These are phyloP conservation scores for Lagerstroemia speciosa DNA, from an alignment of 345 rosid species.

Conservation along the genomic window DNA sequence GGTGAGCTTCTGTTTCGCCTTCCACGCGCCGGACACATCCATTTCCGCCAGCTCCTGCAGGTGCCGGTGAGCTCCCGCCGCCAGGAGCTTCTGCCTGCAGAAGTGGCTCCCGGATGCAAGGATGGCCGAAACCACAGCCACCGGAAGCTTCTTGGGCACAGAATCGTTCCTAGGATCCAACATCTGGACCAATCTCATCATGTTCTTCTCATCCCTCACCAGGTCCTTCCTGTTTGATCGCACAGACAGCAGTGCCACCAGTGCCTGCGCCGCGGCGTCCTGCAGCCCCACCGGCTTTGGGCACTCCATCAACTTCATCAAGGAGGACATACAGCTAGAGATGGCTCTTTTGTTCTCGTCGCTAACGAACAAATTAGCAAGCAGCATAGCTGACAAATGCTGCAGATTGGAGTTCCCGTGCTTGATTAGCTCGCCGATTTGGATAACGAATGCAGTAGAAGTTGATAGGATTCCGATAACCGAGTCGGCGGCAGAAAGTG, in stretches of 20 bases:
- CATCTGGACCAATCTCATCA: slow-evolving; percentile 60
- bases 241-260: slow-evolving; percentile 42
- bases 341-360: slow-evolving; percentile 74
- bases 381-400: slow-evolving; percentile 44
- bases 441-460: slow-evolving; percentile 46
- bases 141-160: slow-evolving; percentile 49
- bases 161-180: slow-evolving; percentile 53
- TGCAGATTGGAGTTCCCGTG: slow-evolving; percentile 42
- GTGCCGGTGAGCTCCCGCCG: slow-evolving; percentile 51
- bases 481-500: slow-evolving; percentile 30
- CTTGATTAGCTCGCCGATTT: slow-evolving; percentile 48
- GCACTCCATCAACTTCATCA: slow-evolving; percentile 53
- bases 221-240: slow-evolving; percentile 57
- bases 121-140: slow-evolving; percentile 42
- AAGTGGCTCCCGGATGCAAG: slow-evolving; percentile 37
- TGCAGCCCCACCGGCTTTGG: slow-evolving; percentile 73
- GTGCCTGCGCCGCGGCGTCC: slow-evolving; percentile 49
- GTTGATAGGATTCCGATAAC: slow-evolving; percentile 36
- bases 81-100: slow-evolving; percentile 41
- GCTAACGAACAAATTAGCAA: slow-evolving; percentile 39
- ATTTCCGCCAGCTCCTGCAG: slow-evolving; percentile 46
- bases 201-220: slow-evolving; percentile 56
- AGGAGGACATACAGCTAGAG: slow-evolving; percentile 39
- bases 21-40: slow-evolving; percentile 62
- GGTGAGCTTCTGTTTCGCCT: slow-evolving; percentile 50